These are phyloP conservation scores for Nicotiana knightiana DNA, from an alignment of 257 asterid species.

Conservation along the genomic window DNA sequence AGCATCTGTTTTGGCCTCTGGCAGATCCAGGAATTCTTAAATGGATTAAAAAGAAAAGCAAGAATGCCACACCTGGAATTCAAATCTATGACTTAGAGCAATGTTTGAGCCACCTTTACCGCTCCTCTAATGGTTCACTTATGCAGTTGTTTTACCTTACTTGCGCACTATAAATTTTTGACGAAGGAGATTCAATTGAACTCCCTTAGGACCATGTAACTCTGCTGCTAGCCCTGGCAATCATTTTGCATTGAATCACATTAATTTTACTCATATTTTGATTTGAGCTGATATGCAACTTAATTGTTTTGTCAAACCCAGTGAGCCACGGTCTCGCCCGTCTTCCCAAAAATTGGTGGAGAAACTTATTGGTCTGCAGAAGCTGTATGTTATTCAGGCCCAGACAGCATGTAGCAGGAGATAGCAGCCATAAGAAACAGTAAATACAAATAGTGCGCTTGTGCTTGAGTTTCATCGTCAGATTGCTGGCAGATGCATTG, in stretches of 20 bases:
- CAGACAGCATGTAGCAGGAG: constrained; percentile 57
- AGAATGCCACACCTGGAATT: too few species aligned
- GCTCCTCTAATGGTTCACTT: too few species aligned
- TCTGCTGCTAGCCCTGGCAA: constrained; percentile 16
- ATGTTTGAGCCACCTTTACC: neutral
- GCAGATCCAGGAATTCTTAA: too few species aligned
- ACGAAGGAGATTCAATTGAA: too few species aligned
- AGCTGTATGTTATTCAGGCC: constrained; percentile 34
- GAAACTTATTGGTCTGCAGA: constrained; percentile 61
- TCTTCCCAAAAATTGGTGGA: constrained; percentile 70
- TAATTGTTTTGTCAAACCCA: constrained; percentile 24
- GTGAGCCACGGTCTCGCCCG: constrained; percentile 73
- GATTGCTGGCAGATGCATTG: neutral
- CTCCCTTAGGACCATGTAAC: too few species aligned
- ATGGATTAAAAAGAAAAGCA: too few species aligned
- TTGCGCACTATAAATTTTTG: too few species aligned
- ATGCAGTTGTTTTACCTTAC: too few species aligned
- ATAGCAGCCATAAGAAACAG: constrained; percentile 36
- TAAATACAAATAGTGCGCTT: constrained; percentile 34
- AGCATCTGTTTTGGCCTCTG: too few species aligned
- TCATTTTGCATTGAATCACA: neutral
- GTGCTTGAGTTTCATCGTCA: neutral
- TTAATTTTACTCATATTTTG: neutral
- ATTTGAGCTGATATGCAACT: neutral
- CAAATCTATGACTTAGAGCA: too few species aligned